phyloP scores from a whole-genome alignment of 2,329 filamentous ascomycete species.

The Dothidotthia symphoricarpi region DNA sequence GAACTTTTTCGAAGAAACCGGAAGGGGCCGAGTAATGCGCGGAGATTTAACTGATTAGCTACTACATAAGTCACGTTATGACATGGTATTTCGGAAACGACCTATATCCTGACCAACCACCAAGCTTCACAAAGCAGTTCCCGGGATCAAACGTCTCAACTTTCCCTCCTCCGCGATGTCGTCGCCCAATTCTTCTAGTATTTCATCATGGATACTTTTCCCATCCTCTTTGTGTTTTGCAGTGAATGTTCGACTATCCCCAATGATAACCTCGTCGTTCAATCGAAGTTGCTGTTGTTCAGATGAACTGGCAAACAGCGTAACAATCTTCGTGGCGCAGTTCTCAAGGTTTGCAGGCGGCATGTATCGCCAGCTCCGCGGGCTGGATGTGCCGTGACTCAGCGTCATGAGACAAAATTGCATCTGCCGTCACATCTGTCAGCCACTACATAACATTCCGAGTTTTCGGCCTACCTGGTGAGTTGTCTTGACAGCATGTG shows the following conservation, averaged over 20 bases:
- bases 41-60: too few relatives aligned
- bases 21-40: too few relatives aligned
- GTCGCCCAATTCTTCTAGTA: neutral
- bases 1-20: too few relatives aligned
- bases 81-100: too few relatives aligned
- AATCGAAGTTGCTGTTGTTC: slow-evolving; percentile 14
- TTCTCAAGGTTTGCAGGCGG: neutral
- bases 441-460: too few relatives aligned
- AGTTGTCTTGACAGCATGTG: too few relatives aligned
- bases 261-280: slow-evolving; percentile 9
- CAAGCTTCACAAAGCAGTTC: too few relatives aligned
- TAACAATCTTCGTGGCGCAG: slow-evolving; percentile 12
- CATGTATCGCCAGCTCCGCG: slow-evolving; percentile 19
- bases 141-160: too few relatives aligned
- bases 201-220: neutral
- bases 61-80: too few relatives aligned
- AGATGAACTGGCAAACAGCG: slow-evolving; percentile 2
- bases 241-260: neutral
- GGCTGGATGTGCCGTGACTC: slow-evolving; percentile 16
- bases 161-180: slow-evolving; percentile 1
- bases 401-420: slow-evolving; percentile 17
- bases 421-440: too few relatives aligned
- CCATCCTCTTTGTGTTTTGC: neutral
- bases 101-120: too few relatives aligned
- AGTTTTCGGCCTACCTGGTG: too few relatives aligned